Conservation (phyloP, 2,329 filamentous ascomycete species). For the Pseudogymnoascus sp. region DNA sequence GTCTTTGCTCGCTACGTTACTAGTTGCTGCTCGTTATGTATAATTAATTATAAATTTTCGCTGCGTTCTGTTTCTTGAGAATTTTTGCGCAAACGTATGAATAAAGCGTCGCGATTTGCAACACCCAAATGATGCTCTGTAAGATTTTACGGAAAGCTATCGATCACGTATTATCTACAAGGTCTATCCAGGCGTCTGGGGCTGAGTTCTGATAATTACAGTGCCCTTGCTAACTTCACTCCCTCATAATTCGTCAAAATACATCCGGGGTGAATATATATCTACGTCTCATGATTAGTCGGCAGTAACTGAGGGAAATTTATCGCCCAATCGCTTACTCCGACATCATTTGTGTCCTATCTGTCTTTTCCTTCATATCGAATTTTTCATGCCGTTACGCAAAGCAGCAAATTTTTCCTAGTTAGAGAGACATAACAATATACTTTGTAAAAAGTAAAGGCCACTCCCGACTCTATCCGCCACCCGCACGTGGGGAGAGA, state of each 20-base stretch:
- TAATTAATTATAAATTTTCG: too few relatives aligned
- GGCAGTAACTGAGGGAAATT: not conserved
- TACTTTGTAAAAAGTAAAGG: not conserved
- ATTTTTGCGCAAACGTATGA: too few relatives aligned
- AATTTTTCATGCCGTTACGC: not conserved
- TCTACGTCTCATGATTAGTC: not conserved
- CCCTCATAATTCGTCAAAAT: not conserved
- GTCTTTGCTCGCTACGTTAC: not conserved
- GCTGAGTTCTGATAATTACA: not conserved
- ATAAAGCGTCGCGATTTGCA: too few relatives aligned
- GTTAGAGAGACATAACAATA: not conserved
- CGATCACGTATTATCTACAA: too few relatives aligned
- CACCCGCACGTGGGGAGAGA: not conserved
- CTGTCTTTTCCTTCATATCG: not conserved
- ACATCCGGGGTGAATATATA: not conserved
- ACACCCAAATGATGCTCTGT: too few relatives aligned
- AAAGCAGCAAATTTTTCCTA: not conserved
- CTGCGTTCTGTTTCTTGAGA: too few relatives aligned
- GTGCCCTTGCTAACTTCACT: not conserved
- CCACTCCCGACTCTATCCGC: not conserved
- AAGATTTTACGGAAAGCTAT: too few relatives aligned
- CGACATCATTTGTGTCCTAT: not conserved
- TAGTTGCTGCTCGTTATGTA: too few relatives aligned
- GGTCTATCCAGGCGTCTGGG: too few relatives aligned
- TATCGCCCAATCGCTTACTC: not conserved